These are phyloP conservation scores for Cladosporium velox DNA, from an alignment of 2,329 filamentous ascomycete species.

Conservation along the genomic window DNA sequence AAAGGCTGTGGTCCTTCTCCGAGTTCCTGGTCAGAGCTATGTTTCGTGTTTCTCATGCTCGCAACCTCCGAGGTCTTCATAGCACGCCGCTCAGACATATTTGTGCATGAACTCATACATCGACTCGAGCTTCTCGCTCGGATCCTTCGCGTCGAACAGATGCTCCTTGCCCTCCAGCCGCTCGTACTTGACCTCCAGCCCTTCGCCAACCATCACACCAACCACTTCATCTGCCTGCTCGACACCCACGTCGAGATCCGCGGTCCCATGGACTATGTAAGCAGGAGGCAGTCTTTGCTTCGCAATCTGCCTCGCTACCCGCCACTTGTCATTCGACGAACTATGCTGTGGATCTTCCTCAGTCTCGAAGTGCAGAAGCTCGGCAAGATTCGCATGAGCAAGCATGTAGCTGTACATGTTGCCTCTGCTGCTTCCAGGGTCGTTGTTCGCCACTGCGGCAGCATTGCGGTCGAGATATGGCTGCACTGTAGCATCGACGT, in stretches of 20 bases:
- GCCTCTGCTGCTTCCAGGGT: conserved; percentile 22
- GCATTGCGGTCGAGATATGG: conserved; percentile 30
- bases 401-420: conserved; percentile 35
- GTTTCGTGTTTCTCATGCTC: not conserved
- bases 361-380: conserved; percentile 24
- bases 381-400: conserved; percentile 32
- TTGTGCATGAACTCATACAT: conserved; percentile 35
- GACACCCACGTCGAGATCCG: conserved; percentile 33
- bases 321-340: conserved; percentile 28
- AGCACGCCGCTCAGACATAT: conserved; percentile 26
- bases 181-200: conserved; percentile 33
- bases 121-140: conserved; percentile 29
- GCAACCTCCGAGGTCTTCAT: not conserved
- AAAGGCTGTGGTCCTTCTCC: not conserved
- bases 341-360: conserved; percentile 21
- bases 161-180: conserved; percentile 32
- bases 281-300: conserved; percentile 29
- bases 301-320: conserved; percentile 32
- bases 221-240: conserved; percentile 37
- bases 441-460: conserved; percentile 30
- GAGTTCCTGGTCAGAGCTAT: not conserved
- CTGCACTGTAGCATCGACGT: conserved; percentile 23
- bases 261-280: conserved; percentile 36
- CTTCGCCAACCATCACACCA: conserved; percentile 32
- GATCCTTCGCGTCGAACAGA: conserved; percentile 30